Evolutionary conservation across 306 rosid genomes (phyloP).

Genomic region (Sindora glabra): DNA sequence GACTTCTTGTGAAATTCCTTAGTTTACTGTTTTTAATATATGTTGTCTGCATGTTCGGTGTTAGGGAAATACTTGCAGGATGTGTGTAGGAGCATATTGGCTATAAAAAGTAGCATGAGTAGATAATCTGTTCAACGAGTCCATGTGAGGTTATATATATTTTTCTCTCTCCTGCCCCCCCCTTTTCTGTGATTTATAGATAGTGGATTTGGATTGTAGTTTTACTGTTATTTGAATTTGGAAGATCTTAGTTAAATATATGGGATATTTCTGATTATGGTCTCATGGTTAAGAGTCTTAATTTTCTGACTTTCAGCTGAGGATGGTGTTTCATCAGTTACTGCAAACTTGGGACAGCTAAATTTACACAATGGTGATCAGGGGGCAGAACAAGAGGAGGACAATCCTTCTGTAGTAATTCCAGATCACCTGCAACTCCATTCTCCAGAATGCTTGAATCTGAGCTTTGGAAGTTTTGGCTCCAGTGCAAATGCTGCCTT

Average conservation of each 20-base stretch:
- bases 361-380: constrained; percentile 48
- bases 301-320: constrained; percentile 38
- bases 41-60: too few relatives aligned
- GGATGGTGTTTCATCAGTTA: constrained; percentile 47
- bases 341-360: constrained; percentile 61
- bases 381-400: constrained; percentile 50
- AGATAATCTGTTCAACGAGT: too few relatives aligned
- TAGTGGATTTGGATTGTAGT: neutral
- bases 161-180: neutral
- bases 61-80: neutral
- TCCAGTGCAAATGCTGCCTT: constrained; percentile 36
- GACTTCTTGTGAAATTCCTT: too few relatives aligned
- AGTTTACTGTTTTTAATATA: too few relatives aligned
- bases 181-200: neutral
- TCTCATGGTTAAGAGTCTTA: neutral
- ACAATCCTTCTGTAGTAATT: constrained; percentile 66
- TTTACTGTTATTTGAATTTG: neutral
- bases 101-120: too few relatives aligned
- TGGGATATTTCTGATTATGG: neutral
- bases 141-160: too few relatives aligned
- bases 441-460: constrained; percentile 69
- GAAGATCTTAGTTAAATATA: neutral
- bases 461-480: too few relatives aligned
- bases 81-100: too few relatives aligned
- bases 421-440: constrained; percentile 82